Evolutionary conservation across 2,329 filamentous ascomycete genomes (phyloP), one percentile per base, ranked within the genome.

Genomic region (Pseudogymnoascus sp.): DNA sequence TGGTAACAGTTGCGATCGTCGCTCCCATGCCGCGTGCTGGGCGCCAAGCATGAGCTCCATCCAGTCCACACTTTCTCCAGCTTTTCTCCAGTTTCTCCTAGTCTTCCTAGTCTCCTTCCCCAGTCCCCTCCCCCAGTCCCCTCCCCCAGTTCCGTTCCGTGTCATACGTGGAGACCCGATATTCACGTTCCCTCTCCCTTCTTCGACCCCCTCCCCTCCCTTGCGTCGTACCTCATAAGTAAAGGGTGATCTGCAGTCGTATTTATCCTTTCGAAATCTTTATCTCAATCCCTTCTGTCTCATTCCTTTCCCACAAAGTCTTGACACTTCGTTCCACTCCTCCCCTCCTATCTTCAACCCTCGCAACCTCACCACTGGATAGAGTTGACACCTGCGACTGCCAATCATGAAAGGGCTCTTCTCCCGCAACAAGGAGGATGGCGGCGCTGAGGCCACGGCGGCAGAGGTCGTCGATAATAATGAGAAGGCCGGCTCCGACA

Each of bases 1-100:
- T 54, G n/a, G 47, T 54, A 54, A 54, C 47, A 54, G 47, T 54
- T 54, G 47, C 28, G 47, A 54, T 54, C 28, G 28, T 54, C 47
- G 6, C 6, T 22, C 22, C 12, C 25, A 54, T 54, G 47, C 47
- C 47, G 47, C 28, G 4, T 14, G 5, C 28, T 32, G 0, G 47
- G 28, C 47, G 47, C 47, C 47, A 54, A 54, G 47, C 22, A 22
- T n/a, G 9, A 12, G 14, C n/a, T 30, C 30, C 16, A 7, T 32
- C 9, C 8, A 16, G 32, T 32, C 47, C 47, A 54, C 47, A 54
- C 47, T 32, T 54, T 54, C 47, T 54, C 47, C 47, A 54, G 47
- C 47, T 54, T 54, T 54, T 28, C 47, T 54, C 47, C 47, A 54
- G 47, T 28, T 54, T 54, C 32, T 28, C 32, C 28, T 28, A 54